Base-by-base conservation (phyloP, 2,329 filamentous ascomycete species). In the Cladophialophora bantiana region DNA sequence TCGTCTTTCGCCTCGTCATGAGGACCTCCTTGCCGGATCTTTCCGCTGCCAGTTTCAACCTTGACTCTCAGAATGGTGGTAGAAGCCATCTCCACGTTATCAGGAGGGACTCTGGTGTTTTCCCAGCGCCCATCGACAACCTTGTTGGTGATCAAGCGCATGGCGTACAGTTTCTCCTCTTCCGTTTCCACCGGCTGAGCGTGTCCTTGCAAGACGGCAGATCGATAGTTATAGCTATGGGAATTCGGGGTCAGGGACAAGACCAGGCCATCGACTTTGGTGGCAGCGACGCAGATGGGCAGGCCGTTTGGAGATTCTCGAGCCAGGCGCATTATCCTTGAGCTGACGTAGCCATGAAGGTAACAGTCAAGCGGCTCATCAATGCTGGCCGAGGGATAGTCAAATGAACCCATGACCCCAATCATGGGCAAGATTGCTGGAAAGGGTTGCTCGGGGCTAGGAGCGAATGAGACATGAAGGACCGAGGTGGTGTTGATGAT, bases 171-270 rank as follows among this genome's bases (percentile, higher is more conserved):
- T 75, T 91, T 91, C 81, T 96, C 93, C 2, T 84, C 85, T 0
- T 79, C 77, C 67, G 90, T 86, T 1, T 86, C 85, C 6, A 96
- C 90, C 1, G 90, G 78, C 7, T 79, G 82, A 0, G 90, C 93
- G 75, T 89, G 86, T 0, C 93, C 93, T 74, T 94, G 93, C 12
- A 95, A 83, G 7, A 93, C 82, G 10, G 90, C 91, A 45, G 89
- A 92, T 69, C 92, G 91, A 81, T 95, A 96, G 82, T 96, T 94
- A 82, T 92, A 94, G 80, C 87, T 91, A 82, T 96, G 92, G 66
- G 86, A 87, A 81, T 92, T 91, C 12, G 92, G 90, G 0, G 92
- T 93, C 13, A 96, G 84, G 20, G 90, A 86, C 36, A 96, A 86
- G 7, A 96, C 88, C 60, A 95, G 82, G 45, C 92, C 93, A 79